Conservation (phyloP, 345 rosid species). For the Eucalyptus coolabah region DNA sequence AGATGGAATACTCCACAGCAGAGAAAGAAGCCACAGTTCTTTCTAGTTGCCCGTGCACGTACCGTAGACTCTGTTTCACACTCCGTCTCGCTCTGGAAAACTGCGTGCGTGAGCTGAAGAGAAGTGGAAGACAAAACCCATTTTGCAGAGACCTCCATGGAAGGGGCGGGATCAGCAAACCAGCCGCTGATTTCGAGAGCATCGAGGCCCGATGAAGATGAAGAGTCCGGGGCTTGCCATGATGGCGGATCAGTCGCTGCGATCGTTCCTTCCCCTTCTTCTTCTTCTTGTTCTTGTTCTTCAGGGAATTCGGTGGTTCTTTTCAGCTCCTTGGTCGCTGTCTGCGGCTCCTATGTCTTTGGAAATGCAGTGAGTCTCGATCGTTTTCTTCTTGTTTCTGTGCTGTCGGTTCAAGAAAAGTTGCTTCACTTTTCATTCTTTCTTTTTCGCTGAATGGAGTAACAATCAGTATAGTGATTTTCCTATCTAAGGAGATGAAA, state of each 20-base stretch:
- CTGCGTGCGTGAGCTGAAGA: background rate
- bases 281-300: background rate
- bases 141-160: background rate
- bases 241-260: background rate
- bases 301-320: background rate
- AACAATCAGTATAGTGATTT: background rate
- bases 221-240: background rate
- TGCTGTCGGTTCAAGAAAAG: background rate
- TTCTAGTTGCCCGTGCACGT: background rate
- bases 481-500: background rate
- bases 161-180: background rate
- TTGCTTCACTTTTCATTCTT: background rate
- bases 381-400: background rate
- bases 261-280: background rate
- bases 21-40: background rate
- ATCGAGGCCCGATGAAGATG: background rate
- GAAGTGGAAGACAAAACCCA: background rate
- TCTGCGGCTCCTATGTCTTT: slow-evolving; percentile 12
- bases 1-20: background rate
- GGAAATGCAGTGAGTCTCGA: slow-evolving; percentile 12
- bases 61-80: background rate
- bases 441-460: background rate
- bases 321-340: slow-evolving; percentile 9
- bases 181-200: background rate
- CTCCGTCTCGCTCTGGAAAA: background rate